These are phyloP conservation scores for Cairneyella variabilis DNA, from an alignment of 495 filamentous ascomycete genomes.

Conservation along the genomic window DNA sequence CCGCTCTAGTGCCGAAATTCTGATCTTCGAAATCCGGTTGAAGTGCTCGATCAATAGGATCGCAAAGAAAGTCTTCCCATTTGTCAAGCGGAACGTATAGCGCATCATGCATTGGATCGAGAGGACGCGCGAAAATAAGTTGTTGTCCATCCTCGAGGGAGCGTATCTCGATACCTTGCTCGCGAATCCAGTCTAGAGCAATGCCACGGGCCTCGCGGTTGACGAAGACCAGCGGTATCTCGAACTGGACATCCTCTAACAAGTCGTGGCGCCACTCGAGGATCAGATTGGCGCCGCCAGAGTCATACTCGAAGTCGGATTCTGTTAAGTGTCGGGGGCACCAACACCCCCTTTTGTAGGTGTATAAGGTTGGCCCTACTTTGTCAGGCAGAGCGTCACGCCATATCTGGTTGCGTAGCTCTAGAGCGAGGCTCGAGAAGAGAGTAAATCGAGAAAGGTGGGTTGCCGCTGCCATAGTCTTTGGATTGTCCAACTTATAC, in stretches of 20 bases:
- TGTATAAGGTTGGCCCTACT: not conserved
- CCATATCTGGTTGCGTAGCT: slow-evolving; percentile 5
- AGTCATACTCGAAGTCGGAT: not conserved
- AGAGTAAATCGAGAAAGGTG: not conserved
- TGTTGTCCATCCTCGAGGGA: not conserved
- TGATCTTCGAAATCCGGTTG: not conserved
- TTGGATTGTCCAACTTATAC: too few species aligned
- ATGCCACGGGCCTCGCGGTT: slow-evolving; percentile 3
- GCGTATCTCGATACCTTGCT: slow-evolving; percentile 3
- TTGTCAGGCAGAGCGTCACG: not conserved
- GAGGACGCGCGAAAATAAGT: not conserved
- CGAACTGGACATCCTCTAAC: not conserved
- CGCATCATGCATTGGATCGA: not conserved
- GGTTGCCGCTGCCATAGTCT: not conserved
- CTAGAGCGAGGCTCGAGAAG: slow-evolving; percentile 1
- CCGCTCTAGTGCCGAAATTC: not conserved
- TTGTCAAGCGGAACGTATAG: not conserved
- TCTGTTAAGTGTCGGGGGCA: not conserved
- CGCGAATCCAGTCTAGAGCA: not conserved
- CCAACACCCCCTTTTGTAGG: slow-evolving; percentile 1
- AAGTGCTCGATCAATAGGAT: not conserved
- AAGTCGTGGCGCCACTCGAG: not conserved
- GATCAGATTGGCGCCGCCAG: not conserved
- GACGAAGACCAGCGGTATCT: slow-evolving; percentile 1
- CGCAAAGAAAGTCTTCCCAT: not conserved